Evolutionary conservation across 192 early-diverging fungal genomes (phyloP), one percentile per base, ranked within the genome.

Genomic region (Glomus cerebriforme): DNA sequence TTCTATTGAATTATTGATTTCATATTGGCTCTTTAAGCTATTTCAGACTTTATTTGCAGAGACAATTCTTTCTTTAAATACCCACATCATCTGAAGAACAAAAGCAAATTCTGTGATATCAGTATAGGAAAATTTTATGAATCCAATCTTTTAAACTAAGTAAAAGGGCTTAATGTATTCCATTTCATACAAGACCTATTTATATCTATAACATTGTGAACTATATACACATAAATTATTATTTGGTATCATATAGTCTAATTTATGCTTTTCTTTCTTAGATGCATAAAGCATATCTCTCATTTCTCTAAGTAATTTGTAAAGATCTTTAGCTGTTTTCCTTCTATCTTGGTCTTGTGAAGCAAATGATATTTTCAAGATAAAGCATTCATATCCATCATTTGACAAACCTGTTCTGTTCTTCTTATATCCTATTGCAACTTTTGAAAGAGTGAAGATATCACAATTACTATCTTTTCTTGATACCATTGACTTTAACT

Each of bases 301-400:
- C 45, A 71, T 71, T 71, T 72, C 70, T 54, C 70, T 39, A 54
- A 72, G 70, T 24, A 72, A 58, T 34, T 72, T 72, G 31, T 72
- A 72, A 54, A 72, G 45, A 58, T 72, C 70, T 72, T 72, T 45
- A 54, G 70, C 70, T 19, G 45, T 54, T n/a, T n/a, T n/a, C n/a
- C n/a, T n/a, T n/a, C n/a, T 72, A 58, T 72, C 70, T 72, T 72
- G 26, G 9, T 72, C 32, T 29, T 72, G 43, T 47, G n/a, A 45
- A 15, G 70, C 43, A 72, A 54, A 72, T 10, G 70, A 49, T 47
- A 72, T 49, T 58, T 72, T 45, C 45, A 72, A 27, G 54, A 58
- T 15, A 58, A 72, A 72, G 29, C 70, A 72, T 49, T 71, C 43
- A 71, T 7, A 43, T 24, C 69, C 69, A 71, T 72, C 70, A 72